Conservation (phyloP, 163 green algal genomes). For the Chlamydomonas reinhardtii region DNA sequence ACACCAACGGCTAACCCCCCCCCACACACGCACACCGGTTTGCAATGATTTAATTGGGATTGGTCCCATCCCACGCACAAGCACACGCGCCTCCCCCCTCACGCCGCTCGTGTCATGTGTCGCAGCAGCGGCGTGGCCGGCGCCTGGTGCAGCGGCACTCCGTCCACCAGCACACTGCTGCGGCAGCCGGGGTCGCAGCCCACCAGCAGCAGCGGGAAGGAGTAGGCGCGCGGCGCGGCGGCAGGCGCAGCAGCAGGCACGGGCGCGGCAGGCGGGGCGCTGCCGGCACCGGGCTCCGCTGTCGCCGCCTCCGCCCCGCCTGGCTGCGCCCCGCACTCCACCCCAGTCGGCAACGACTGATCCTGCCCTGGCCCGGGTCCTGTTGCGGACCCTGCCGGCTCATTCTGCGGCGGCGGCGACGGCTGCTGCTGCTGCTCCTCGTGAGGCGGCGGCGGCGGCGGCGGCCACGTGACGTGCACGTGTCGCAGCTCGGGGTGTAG, state of each 20-base stretch:
- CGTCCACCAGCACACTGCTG: constrained; percentile 42
- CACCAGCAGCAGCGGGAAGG: constrained; percentile 42
- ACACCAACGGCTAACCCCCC: too few species aligned
- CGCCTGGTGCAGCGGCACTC: constrained; percentile 28
- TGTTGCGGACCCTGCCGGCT: not conserved
- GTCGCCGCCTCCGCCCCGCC: too few species aligned
- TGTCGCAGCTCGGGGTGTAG: constrained; percentile 28
- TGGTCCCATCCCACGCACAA: too few species aligned
- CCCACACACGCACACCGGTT: too few species aligned
- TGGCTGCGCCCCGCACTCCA: too few species aligned
- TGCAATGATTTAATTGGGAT: too few species aligned
- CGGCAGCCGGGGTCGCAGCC: constrained; percentile 6
- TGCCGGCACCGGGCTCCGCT: too few species aligned
- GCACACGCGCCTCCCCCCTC: not conserved
- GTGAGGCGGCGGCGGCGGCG: not conserved
- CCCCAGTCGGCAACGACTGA: too few species aligned
- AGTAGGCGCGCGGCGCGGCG: not conserved
- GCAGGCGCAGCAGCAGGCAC: too few species aligned
- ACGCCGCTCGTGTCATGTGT: constrained; percentile 23
- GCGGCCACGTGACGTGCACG: constrained; percentile 22
- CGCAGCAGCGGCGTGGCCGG: constrained; percentile 24
- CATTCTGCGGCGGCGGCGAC: not conserved
- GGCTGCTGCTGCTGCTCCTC: not conserved
- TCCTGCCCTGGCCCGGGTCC: too few species aligned
- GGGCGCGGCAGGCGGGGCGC: too few species aligned